Evolutionary conservation across 345 rosid species (phyloP).

Genomic region (Populus deltoides): DNA sequence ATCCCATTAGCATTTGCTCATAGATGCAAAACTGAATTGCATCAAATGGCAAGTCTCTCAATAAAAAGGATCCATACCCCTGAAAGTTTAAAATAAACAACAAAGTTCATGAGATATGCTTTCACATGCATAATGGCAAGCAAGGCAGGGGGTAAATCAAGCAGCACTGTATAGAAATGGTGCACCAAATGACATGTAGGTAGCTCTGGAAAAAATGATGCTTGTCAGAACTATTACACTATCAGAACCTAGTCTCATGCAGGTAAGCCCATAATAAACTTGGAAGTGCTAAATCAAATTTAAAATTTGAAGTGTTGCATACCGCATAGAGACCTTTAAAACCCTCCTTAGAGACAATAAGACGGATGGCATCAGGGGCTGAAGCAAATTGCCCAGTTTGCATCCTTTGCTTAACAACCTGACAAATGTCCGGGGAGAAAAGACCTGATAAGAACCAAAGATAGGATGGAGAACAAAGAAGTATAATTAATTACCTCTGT

Average conservation of each 20-base stretch:
- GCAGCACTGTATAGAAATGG: background rate
- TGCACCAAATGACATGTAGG: background rate
- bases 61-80: conserved; percentile 87
- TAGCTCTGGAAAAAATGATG: background rate
- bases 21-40: conserved; percentile 94
- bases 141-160: background rate
- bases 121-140: background rate
- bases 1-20: conserved; percentile 88
- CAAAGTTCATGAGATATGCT: background rate
- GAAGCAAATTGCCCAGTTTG: conserved; percentile 88
- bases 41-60: conserved; percentile 94
- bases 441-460: background rate
- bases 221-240: background rate
- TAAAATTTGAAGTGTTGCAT: conserved; percentile 13
- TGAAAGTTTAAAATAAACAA: conserved; percentile 12
- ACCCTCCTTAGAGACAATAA: conserved; percentile 74
- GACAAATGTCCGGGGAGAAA: background rate
- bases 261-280: background rate
- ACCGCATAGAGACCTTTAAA: conserved; percentile 87
- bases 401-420: conserved; percentile 98
- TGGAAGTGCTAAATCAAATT: background rate
- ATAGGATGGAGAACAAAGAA: background rate
- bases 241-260: background rate
- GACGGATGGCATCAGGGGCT: conserved; percentile 76
- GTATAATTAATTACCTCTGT: conserved; percentile 57